Base-by-base conservation (phyloP, 768 basidiomycete genomes). In the Lactarius psammicola region DNA sequence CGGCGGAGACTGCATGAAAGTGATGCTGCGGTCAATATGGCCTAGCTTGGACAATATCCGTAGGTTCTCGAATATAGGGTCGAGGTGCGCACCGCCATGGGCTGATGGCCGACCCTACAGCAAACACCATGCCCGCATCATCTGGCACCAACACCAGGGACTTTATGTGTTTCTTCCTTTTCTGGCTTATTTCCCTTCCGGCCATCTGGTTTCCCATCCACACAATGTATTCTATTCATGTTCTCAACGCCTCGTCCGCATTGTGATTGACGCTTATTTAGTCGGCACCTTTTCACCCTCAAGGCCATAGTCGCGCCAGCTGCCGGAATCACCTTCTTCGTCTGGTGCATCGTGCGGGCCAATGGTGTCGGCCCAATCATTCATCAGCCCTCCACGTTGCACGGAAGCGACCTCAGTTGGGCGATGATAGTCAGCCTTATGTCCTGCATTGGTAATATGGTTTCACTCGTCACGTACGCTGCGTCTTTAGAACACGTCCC, bases 191-290 rank as follows among this genome's bases (percentile, higher is more conserved):
- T 44, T 89, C 86, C 36, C 82, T 93, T 34, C 90, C 89, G 10
- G 86, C 87, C 20, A 87, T 92, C 70, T 92, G 88, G 88, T 87
- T 91, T 69, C 90, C 89, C 13, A 85, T 92, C 56, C 90, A 94
- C 78, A 82, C 88, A 72, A 88, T 91, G 87, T 88, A 74, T 64
- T 55, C 49, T 34, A 64, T 42, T 26, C 65, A 66, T 68, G 60
- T 38, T 31, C 36, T 33, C 59, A 56, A 62, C 30, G 56, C 68
- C 61, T 55, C 64, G 44, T 62, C 61, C 58, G 28, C 56, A 56
- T 54, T 28, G 31, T 58, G 18, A 44, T 57, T 67, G 56, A 62
- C 51, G 36, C 20, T n/a, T 49, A 34, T 23, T 58, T 72, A 87
- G 85, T 67, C 87, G 87, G 51, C 88, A 91, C 74, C 80, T 94